Evolutionary conservation across 75 land plant species (phyloP), one percentile per base, ranked within the genome.

Genomic region (Cryptomeria japonica): DNA sequence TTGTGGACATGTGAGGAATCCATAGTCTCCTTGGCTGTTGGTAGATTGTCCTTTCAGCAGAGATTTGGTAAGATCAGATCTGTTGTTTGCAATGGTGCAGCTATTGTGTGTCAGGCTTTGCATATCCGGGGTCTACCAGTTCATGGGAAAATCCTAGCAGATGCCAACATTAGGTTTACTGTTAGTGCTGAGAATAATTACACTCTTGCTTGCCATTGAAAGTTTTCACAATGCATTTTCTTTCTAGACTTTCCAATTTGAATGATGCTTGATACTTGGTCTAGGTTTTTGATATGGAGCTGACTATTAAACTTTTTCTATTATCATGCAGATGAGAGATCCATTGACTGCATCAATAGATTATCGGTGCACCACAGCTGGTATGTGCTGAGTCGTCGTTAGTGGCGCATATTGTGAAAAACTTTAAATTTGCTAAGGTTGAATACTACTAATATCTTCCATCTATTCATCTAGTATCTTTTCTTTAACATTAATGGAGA

Each of bases 301-400:
- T 72, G 34, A 72, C 11, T 10, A n/a, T 72, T 6, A 72, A 72
- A 6, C 34, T 72, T 4, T 7, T 37, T 41, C 13, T 85, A 9
- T 13, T 53, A 46, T 18, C 79, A 2, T 37, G 39, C 95, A 97
- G 99, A 92, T 86, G 53, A 87, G 89, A 85, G 98, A 95, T 94
- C 95, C 96, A 77, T 75, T 87, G 75, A 96, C 99, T 72, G 91
- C 96, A 83, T 90, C 93, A 0, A 96, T 96, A 76, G 91, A 93
- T 31, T 97, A 97, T 87, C 61, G 82, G 72, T 95, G 95, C 87
- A 90, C 93, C 55, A 97, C 98, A 86, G 98, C 99, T 87, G 99
- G 99, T 97, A 93, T 51, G 83, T 76, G 68, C n/a, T 83, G 47
- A 39, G 41, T 42, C 68, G 5, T 44, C n/a, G 51, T 64, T 77